These are phyloP conservation scores for Collybia sp. DNA, from an alignment of 768 basidiomycete genomes.

Conservation along the genomic window DNA sequence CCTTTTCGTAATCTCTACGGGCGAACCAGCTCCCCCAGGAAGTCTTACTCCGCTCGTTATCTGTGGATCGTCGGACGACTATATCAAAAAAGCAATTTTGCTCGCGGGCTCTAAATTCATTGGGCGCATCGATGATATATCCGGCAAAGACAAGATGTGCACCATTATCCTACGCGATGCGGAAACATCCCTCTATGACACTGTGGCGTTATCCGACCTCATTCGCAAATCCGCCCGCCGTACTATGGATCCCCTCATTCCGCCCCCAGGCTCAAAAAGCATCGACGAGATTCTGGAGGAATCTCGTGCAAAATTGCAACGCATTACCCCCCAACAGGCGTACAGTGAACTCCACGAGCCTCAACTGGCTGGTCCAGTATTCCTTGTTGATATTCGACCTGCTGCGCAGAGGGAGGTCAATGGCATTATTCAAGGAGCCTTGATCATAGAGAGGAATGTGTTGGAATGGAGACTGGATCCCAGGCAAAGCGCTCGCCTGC, in stretches of 20 bases:
- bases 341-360: constrained; percentile 53
- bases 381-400: constrained; percentile 77
- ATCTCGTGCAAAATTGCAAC: constrained; percentile 59
- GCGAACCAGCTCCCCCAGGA: constrained; percentile 13
- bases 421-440: constrained; percentile 63
- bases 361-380: constrained; percentile 52
- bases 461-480: constrained; percentile 84
- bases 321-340: constrained; percentile 57
- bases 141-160: constrained; percentile 27
- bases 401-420: constrained; percentile 49
- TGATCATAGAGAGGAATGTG: constrained; percentile 71
- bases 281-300: constrained; percentile 53
- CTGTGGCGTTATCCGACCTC: constrained; percentile 64
- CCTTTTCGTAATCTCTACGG: constrained; percentile 40
- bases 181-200: constrained; percentile 53
- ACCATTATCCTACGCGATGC: constrained; percentile 51
- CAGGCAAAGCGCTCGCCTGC: constrained; percentile 48
- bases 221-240: constrained; percentile 55
- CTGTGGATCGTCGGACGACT: constrained; percentile 47
- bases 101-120: constrained; percentile 66
- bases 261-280: constrained; percentile 62
- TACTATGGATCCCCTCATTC: constrained; percentile 55
- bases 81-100: constrained; percentile 63
- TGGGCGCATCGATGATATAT: constrained; percentile 44
- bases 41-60: constrained; percentile 47